A percentile compares a stretch with the other conserved stretches of the same genome.
phyloP scores from a whole-genome alignment of 305 asterid species.

The Rubia peregrina region DNA sequence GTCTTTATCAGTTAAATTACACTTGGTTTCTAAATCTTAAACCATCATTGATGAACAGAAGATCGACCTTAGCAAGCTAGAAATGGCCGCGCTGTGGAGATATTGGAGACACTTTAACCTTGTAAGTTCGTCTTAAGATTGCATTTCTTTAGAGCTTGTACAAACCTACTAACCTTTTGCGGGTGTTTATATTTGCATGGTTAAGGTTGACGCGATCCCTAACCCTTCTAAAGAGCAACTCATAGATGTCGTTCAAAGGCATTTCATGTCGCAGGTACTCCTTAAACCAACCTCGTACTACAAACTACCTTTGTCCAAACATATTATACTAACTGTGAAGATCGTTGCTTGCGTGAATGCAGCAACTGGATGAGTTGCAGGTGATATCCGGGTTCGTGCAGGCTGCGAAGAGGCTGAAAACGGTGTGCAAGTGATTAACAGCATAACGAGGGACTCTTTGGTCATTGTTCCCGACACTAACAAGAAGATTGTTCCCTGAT shows the following conservation, averaged over 20 bases:
- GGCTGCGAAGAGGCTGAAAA: slow-evolving; percentile 80
- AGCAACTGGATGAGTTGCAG: slow-evolving; percentile 91
- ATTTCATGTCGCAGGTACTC: slow-evolving; percentile 76
- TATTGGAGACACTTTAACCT: slow-evolving; percentile 76
- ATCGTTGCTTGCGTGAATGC: slow-evolving; percentile 8
- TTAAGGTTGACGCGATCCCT: slow-evolving; percentile 60
- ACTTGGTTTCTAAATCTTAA: neutral
- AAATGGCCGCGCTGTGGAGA: slow-evolving; percentile 83
- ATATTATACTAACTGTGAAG: too few relatives aligned
- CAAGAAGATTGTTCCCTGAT: slow-evolving; percentile 12
- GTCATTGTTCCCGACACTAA: slow-evolving; percentile 30
- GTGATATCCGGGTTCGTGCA: slow-evolving; percentile 68
- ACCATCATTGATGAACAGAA: slow-evolving; percentile 25
- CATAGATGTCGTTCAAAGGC: slow-evolving; percentile 77
- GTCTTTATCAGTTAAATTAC: neutral
- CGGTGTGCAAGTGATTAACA: slow-evolving; percentile 43
- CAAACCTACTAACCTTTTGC: neutral
- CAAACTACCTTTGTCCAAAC: neutral
- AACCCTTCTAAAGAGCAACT: slow-evolving; percentile 86
- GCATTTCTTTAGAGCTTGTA: neutral
- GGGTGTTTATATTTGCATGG: too few relatives aligned
- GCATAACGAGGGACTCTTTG: slow-evolving; percentile 9
- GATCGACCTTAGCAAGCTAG: slow-evolving; percentile 87
- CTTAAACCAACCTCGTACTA: neutral
- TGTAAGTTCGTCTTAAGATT: slow-evolving; percentile 34